Evolutionary conservation across 1,139 yeast genomes (phyloP).

Genomic region (Schwanniomyces etchellsii): DNA sequence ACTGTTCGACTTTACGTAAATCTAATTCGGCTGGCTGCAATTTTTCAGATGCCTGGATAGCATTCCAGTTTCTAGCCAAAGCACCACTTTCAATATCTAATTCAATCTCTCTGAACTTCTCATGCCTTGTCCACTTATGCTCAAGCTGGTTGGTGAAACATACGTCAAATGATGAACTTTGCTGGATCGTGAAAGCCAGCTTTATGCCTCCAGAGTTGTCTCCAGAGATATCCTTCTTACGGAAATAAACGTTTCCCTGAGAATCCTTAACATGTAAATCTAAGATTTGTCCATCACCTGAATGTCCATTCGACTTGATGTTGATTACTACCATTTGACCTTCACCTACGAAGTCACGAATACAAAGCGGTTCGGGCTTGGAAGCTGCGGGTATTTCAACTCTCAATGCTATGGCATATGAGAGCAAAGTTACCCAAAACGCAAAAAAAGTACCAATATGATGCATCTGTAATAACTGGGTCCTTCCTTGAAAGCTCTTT

Average conservation of each 20-base stretch:
- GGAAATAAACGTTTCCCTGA: slow-evolving; percentile 67
- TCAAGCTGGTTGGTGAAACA: slow-evolving; percentile 73
- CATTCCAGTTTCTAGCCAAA: slow-evolving; percentile 97
- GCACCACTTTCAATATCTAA: slow-evolving; percentile 94
- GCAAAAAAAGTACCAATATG: too few relatives aligned
- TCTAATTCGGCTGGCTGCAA: slow-evolving; percentile 91
- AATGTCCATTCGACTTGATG: slow-evolving; percentile 63
- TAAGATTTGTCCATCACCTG: slow-evolving; percentile 82
- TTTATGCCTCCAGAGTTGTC: slow-evolving; percentile 62
- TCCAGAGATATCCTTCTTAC: slow-evolving; percentile 45
- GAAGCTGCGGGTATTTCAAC: slow-evolving; percentile 34
- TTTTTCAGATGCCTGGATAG: slow-evolving; percentile 86
- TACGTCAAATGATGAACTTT: slow-evolving; percentile 81
- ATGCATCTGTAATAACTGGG: too few relatives aligned
- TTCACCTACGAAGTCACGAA: slow-evolving; percentile 82
- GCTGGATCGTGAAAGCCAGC: slow-evolving; percentile 79
- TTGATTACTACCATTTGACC: slow-evolving; percentile 84
- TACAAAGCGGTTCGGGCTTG: slow-evolving; percentile 50
- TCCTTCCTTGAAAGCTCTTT: too few relatives aligned
- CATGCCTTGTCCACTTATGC: slow-evolving; percentile 26
- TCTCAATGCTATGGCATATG: slow-evolving; percentile 27
- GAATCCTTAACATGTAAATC: slow-evolving; percentile 58
- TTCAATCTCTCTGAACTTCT: slow-evolving; percentile 60
- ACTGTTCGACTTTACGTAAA: slow-evolving; percentile 75
- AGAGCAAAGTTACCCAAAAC: slow-evolving; percentile 9